Base-by-base conservation (phyloP, 805 yeast genomes). In the Limtongia smithiae region DNA sequence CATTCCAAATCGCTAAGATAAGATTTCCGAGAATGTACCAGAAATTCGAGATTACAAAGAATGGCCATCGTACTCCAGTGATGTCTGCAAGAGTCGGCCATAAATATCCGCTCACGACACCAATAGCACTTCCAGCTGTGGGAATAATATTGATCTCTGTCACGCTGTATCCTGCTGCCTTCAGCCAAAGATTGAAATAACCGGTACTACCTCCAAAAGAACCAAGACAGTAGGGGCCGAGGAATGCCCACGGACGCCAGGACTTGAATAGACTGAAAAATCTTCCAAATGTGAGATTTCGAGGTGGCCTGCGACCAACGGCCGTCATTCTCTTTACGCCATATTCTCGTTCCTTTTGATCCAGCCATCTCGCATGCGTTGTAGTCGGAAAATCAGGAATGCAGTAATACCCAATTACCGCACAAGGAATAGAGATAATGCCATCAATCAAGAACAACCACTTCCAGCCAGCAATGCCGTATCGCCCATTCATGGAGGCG, bases 361-460 rank as follows among this genome's bases (percentile, higher is more conserved):
- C 41, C 18, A 55, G 38, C 49, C 51, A 55, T 12, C 51, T 22
- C 3, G 52, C 49, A 24, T 46, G 44, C 12, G 50, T 54, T 11
- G 41, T 54, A 17, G 41, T 39, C 12, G 58, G 56, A 37, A 54
- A 50, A 27, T 51, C 53, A 18, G 56, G 46, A n/a, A 54, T 41
- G 18, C 42, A 44, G 33, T 39, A 54, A 32, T 31, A 61, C 34
- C 75, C 75, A 2, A 61, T 30, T 2, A 70, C 18, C 0, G 74
- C 76, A 18, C 70, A 64, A 3, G 67, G 69, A 9, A 71, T 52
- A 2, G 69, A 63, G 42, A 74, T 63, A 44, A 81, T 66, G 27
- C 85, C 84, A 63, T 82, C 86, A 48, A 82, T 72, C 39, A 81
- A 71, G 58, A 79, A 80, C 66, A 80, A 74, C 87, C 86, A 82